Evolutionary conservation across 2,329 filamentous ascomycete species (phyloP).

Genomic region (Leptographium lundbergii): DNA sequence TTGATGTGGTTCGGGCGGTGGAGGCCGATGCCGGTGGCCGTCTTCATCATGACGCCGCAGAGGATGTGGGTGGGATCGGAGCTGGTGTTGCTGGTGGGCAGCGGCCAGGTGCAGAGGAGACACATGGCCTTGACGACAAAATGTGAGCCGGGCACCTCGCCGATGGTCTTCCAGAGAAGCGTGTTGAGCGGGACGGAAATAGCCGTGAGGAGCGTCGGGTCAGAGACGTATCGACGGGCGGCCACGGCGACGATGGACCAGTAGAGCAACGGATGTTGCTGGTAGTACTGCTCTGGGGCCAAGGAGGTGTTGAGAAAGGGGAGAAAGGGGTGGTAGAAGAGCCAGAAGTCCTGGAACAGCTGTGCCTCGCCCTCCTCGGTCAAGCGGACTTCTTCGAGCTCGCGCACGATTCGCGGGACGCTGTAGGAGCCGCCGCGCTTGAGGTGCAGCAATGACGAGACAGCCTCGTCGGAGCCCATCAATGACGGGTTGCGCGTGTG

Average conservation of each 20-base stretch:
- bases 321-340: constrained; percentile 63
- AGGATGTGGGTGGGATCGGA: constrained; percentile 73
- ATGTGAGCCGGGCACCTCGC: constrained; percentile 65
- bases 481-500: constrained; percentile 50
- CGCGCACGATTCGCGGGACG: constrained; percentile 44
- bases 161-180: constrained; percentile 65
- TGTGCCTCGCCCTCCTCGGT: constrained; percentile 49
- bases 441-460: constrained; percentile 52
- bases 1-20: constrained; percentile 72
- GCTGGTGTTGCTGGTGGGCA: constrained; percentile 70
- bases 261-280: constrained; percentile 69
- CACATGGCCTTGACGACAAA: constrained; percentile 73
- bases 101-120: constrained; percentile 67
- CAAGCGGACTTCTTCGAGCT: constrained; percentile 50
- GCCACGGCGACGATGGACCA: constrained; percentile 73
- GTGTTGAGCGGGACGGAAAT: constrained; percentile 57
- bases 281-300: constrained; percentile 60
- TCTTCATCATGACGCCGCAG: constrained; percentile 76
- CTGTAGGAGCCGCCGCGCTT: constrained; percentile 53
- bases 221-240: constrained; percentile 53
- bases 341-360: constrained; percentile 65
- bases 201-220: constrained; percentile 51
- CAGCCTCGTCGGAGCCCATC: constrained; percentile 57
- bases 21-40: constrained; percentile 70
- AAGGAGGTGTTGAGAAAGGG: constrained; percentile 59